Conservation (phyloP, 2,329 filamentous ascomycete genomes). For the Botrytis medusae region DNA sequence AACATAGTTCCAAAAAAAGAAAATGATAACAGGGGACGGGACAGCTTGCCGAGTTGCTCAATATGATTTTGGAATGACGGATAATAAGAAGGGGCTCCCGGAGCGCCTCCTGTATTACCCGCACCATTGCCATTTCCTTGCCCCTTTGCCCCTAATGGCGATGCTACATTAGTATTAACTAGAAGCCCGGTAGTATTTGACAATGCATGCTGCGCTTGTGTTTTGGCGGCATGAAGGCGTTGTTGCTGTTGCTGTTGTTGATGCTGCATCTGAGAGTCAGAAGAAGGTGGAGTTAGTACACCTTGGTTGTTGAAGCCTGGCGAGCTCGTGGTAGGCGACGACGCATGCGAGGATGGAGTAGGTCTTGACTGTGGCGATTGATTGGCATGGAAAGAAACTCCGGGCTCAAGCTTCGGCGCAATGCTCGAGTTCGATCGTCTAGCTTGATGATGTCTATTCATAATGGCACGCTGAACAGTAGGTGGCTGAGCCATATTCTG, state of each 20-base stretch:
- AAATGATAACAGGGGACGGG: conserved; percentile 49
- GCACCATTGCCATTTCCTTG: conserved; percentile 39
- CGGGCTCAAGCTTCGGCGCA: conserved; percentile 69
- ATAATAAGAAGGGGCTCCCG: conserved; percentile 62
- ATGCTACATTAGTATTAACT: conserved; percentile 33
- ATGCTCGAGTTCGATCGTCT: conserved; percentile 72
- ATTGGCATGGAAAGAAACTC: conserved; percentile 38
- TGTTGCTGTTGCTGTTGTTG: conserved; percentile 49
- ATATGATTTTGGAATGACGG: conserved; percentile 73
- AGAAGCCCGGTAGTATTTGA: conserved; percentile 32
- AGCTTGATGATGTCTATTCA: conserved; percentile 72
- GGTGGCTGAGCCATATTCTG: conserved; percentile 71
- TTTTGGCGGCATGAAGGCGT: conserved; percentile 34
- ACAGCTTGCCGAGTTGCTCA: conserved; percentile 87
- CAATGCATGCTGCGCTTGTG: conserved; percentile 34
- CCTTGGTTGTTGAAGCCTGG: conserved; percentile 58
- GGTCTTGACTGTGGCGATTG: conserved; percentile 72
- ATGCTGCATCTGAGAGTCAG: conserved; percentile 54
- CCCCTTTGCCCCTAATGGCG: conserved; percentile 35
- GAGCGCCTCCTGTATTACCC: conserved; percentile 43
- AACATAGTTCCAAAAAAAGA: conserved; percentile 58
- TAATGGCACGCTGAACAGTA: conserved; percentile 75
- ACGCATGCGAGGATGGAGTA: conserved; percentile 76
- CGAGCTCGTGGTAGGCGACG: conserved; percentile 64
- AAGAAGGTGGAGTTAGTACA: conserved; percentile 60